Percentiles rank a stretch among this genome's conserved stretches.
These are phyloP conservation scores for Aureobasidium vineae DNA, from an alignment of 2,329 filamentous ascomycete genomes.

Conservation along the genomic window DNA sequence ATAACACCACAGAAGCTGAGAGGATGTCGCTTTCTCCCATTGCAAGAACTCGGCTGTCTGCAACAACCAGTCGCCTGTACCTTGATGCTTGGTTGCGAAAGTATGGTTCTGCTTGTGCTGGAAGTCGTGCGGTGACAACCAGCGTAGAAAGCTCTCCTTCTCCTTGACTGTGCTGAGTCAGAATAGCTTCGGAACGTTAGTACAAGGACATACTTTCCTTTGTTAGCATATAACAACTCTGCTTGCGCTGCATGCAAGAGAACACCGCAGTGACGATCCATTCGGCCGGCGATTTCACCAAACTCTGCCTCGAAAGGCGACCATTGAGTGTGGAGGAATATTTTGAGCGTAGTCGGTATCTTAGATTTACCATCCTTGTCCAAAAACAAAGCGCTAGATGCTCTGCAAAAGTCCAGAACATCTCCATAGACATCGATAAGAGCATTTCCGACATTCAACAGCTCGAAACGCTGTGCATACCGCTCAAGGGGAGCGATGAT, in stretches of 20 bases:
- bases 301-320: background rate
- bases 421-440: background rate
- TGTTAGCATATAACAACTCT: background rate
- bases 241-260: background rate
- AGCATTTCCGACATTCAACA: background rate
- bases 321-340: background rate
- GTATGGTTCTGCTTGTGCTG: background rate
- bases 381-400: background rate
- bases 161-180: background rate
- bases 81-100: background rate
- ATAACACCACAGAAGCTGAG: background rate
- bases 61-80: slow-evolving; percentile 1
- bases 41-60: background rate
- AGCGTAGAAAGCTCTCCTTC: background rate
- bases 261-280: background rate
- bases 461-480: background rate
- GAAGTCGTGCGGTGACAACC: background rate
- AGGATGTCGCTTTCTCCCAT: background rate
- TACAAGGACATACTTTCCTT: background rate
- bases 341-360: too few relatives aligned
- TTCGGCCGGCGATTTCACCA: background rate
- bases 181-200: background rate
- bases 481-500: background rate
- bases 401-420: slow-evolving; percentile 1
- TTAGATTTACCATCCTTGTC: background rate